phyloP scores from a whole-genome alignment of 2,329 filamentous ascomycete species.

The Ascochyta pisi region DNA sequence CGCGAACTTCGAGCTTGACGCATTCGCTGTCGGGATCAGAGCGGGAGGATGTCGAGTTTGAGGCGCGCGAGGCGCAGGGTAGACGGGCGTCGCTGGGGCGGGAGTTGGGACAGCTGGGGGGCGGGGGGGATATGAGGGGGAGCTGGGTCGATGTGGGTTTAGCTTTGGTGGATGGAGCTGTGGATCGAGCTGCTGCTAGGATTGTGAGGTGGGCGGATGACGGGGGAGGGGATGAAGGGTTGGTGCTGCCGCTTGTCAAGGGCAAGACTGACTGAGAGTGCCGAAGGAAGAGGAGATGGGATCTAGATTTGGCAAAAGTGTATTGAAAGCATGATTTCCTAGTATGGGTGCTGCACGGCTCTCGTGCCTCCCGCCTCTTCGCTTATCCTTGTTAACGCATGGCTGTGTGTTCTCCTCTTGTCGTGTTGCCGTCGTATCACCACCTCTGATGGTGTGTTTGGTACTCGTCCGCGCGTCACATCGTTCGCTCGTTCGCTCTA shows the following conservation, averaged over 20 bases:
- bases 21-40: neutral
- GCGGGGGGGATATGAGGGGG: neutral
- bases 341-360: neutral
- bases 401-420: neutral
- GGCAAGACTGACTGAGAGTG: slow-evolving; percentile 10
- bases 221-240: slow-evolving; percentile 24
- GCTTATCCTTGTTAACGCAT: neutral
- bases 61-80: slow-evolving; percentile 6
- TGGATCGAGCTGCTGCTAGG: slow-evolving; percentile 25
- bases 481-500: slow-evolving; percentile 19
- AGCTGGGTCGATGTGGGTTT: slow-evolving; percentile 29
- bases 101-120: neutral
- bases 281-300: neutral
- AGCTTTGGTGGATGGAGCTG: slow-evolving; percentile 29
- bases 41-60: neutral
- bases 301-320: neutral
- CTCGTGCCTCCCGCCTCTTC: neutral
- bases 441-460: neutral
- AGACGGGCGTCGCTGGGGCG: neutral
- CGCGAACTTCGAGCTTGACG: neutral
- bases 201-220: slow-evolving; percentile 37
- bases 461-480: neutral
- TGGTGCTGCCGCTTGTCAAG: slow-evolving; percentile 29
- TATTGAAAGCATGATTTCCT: neutral
- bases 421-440: neutral